Conservation (phyloP, 2,329 filamentous ascomycete species). For the Alternaria solani region DNA sequence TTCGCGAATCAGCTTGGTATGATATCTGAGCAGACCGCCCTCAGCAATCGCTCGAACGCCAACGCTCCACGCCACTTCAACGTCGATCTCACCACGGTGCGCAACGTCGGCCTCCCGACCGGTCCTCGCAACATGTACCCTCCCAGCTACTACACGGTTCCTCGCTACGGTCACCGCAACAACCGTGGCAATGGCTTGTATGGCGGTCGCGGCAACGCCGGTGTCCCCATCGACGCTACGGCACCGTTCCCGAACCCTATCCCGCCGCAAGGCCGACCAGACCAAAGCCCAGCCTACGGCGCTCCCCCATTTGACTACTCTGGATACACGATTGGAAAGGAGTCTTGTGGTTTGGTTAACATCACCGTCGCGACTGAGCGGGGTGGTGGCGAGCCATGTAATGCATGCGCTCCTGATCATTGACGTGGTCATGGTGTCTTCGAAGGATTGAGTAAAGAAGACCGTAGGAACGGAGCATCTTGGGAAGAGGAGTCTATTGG, state of each 20-base stretch:
- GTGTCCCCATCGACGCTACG: slow-evolving; percentile 42
- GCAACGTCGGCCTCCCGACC: slow-evolving; percentile 18
- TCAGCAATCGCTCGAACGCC: slow-evolving; percentile 9
- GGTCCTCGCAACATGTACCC: slow-evolving; percentile 6
- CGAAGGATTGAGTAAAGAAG: not conserved
- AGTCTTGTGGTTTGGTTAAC: slow-evolving; percentile 11
- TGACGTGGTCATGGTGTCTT: not conserved
- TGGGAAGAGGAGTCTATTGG: not conserved
- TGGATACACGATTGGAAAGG: slow-evolving; percentile 8
- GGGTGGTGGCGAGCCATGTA: slow-evolving; percentile 9
- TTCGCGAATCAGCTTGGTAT: slow-evolving; percentile 27
- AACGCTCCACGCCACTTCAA: slow-evolving; percentile 5
- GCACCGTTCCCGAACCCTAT: slow-evolving; percentile 43
- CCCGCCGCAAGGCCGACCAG: slow-evolving; percentile 31
- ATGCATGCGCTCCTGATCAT: slow-evolving; percentile 13
- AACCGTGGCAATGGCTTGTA: slow-evolving; percentile 37
- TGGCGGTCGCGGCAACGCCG: slow-evolving; percentile 18
- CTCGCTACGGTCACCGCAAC: slow-evolving; percentile 9
- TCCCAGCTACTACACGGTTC: slow-evolving; percentile 2
- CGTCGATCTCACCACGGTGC: slow-evolving; percentile 21
- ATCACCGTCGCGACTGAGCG: slow-evolving; percentile 9
- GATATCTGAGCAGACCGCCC: slow-evolving; percentile 19
- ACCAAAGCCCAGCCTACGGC: not conserved
- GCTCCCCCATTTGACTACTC: not conserved
- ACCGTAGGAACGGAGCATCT: not conserved